Base-by-base conservation (phyloP, 2,329 filamentous ascomycete species). In the Calycina marina region DNA sequence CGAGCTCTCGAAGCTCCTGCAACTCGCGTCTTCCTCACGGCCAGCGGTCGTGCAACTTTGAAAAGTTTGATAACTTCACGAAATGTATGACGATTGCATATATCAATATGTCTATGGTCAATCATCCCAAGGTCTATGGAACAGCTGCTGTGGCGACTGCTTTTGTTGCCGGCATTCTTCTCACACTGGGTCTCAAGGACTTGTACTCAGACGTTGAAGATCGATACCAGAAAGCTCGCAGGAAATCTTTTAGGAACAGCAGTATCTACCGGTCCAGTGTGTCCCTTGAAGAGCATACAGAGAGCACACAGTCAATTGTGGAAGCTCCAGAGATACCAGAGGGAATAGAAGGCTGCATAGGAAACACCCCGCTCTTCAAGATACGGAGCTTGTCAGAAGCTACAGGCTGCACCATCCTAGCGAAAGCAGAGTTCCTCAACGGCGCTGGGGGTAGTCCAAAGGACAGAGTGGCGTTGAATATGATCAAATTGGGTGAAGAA, bases 361-460 rank as follows among this genome's bases (percentile, higher is more conserved):
- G 90, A 35, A 81, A 93, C 56, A 98, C 90, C 10, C 88, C 86
- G 1, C 67, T 98, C 15, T 71, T 98, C 47, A 72, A 73, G 41
- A 85, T 98, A 52, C 79, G 75, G 44, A 86, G 81, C 22, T 68
- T 98, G 14, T 92, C 82, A 3, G 74, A 80, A 28, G 83, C 77
- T 12, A 94, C 90, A 4, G 85, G 85, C 13, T 85, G 90, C 49
- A 75, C 75, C 25, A 93, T 98, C 48, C 64, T 96, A 20, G 90
- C 78, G 43, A 98, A 98, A 59, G 85, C 85, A 30, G 90, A 98
- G 67, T 92, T 93, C 51, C 69, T 98, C 34, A 96, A 98, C 58
- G 90, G 86, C 30, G 88, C 86, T 3, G 90, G 90, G 11, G 82
- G 83, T 47, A 90, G 81, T 45, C 86, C 90, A 25, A 98, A 98